Conservation (phyloP, 352 stramenopile genomes). For the Globisporangium echinulatum region DNA sequence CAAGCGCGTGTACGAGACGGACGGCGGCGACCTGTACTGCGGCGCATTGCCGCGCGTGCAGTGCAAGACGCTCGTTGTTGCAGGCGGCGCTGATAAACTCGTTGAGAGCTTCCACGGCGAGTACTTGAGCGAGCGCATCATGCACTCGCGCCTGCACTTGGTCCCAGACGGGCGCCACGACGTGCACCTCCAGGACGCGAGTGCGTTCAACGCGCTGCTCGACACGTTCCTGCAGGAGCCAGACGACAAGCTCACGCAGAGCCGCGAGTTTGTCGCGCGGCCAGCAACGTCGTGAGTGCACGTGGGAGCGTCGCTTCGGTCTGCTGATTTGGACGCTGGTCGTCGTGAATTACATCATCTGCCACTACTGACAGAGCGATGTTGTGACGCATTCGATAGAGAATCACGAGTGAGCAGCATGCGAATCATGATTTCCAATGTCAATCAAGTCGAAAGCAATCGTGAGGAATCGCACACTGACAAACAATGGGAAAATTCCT, state of each 20-base stretch:
- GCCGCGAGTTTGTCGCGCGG: constrained; percentile 66
- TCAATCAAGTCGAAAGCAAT: neutral
- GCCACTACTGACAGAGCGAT: no score
- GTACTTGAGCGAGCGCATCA: constrained; percentile 83
- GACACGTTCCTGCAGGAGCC: constrained; percentile 58
- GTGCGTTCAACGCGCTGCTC: constrained; percentile 56
- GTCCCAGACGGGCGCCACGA: constrained; percentile 50
- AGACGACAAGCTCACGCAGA: constrained; percentile 81
- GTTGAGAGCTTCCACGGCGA: constrained; percentile 68
- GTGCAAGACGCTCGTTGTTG: constrained; percentile 81
- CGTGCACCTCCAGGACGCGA: constrained; percentile 39
- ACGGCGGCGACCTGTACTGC: constrained; percentile 70
- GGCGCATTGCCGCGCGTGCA: constrained; percentile 56
- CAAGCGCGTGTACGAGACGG: constrained; percentile 30
- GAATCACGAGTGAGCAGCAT: no score
- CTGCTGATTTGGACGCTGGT: no score
- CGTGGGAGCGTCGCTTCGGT: neutral
- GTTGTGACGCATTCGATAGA: no score
- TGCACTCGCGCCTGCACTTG: constrained; percentile 68
- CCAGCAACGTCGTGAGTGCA: constrained; percentile 10
- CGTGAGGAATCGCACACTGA: no score
- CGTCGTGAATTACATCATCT: no score
- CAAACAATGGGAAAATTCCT: no score
- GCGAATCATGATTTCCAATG: neutral
- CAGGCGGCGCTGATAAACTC: constrained; percentile 51